Evolutionary conservation across 2,329 filamentous ascomycete species (phyloP), one percentile per base, ranked within the genome.

Genomic region (Alternaria gansuensis): DNA sequence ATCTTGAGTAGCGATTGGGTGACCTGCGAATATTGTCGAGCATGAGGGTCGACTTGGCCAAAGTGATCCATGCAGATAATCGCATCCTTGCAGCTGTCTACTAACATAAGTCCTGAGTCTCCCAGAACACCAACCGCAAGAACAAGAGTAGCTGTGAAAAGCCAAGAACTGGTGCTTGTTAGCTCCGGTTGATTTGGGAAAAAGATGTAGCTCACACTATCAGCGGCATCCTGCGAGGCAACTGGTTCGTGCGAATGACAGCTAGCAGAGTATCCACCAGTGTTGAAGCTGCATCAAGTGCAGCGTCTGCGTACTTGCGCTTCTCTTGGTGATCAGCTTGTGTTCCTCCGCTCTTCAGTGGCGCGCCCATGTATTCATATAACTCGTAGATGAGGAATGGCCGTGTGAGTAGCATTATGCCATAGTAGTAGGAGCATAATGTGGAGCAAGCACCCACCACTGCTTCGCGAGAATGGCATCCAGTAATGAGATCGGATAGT

Each of bases 381-480:
- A 84, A 75, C 49, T 83, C 80, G 63, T 82, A 84, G 26, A 84
- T 80, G 10, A 85, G 73, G 54, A 85, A 85, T 0, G 83, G 83
- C n/a, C 82, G 74, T 6, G 83, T 83, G 4, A 84, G 69, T 3
- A 85, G 73, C 68, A 84, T 84, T 41, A 85, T 84, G 1, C 81
- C 82, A 74, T 83, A 85, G 65, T 84, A 84, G 57, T 84, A 85
- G 3, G 82, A 79, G 31, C 80, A 80, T 13, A 84, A 76, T 1
- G 82, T 77, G 40, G 83, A 82, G n/a, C 81, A 82, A 5, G 82
- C 79, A 3, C 81, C 81, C 7, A 83, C 67, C 7, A 75, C 75
- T 37, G 46, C 59, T 26, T 67, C 54, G 7, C 59, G 57, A 10
- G 61, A 57, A 1, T 69, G 74, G 36, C 77, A 68, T 45, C 76